phyloP scores from a whole-genome alignment of 2,329 filamentous ascomycete species.

The Cordyceps javanica region DNA sequence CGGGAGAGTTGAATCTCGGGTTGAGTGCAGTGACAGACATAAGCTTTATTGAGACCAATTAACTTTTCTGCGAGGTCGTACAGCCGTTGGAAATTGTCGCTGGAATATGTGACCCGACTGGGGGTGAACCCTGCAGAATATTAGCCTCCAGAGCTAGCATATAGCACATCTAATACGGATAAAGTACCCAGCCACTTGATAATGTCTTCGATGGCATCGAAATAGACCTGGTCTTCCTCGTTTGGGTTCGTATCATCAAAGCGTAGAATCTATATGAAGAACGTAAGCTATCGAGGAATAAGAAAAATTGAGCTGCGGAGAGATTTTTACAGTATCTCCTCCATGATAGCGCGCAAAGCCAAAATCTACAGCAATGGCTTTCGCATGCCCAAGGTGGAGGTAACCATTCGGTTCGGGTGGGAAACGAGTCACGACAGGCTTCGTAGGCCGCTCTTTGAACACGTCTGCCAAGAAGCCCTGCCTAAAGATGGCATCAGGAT shows the following conservation, averaged over 20 bases:
- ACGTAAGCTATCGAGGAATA: neutral
- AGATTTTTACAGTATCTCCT: constrained; percentile 35
- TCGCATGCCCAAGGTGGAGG: constrained; percentile 88
- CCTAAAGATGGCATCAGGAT: constrained; percentile 69
- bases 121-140: neutral
- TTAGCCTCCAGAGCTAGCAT: neutral
- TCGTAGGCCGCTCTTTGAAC: constrained; percentile 59
- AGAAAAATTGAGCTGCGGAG: neutral
- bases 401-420: constrained; percentile 92
- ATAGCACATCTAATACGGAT: no score
- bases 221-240: neutral
- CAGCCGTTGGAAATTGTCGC: constrained; percentile 80
- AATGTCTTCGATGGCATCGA: neutral
- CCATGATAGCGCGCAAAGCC: constrained; percentile 83
- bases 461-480: constrained; percentile 69
- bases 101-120: constrained; percentile 68
- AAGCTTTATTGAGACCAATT: constrained; percentile 63
- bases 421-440: constrained; percentile 65
- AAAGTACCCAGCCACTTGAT: neutral
- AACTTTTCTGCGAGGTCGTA: constrained; percentile 86
- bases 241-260: neutral
- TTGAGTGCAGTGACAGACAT: constrained; percentile 76
- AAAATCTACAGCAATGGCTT: constrained; percentile 95
- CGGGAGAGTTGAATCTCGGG: constrained; percentile 76
- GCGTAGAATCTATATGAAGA: neutral